These are phyloP conservation scores for Phytopythium vexans DNA, from an alignment of 352 stramenopile genomes.

Conservation along the genomic window DNA sequence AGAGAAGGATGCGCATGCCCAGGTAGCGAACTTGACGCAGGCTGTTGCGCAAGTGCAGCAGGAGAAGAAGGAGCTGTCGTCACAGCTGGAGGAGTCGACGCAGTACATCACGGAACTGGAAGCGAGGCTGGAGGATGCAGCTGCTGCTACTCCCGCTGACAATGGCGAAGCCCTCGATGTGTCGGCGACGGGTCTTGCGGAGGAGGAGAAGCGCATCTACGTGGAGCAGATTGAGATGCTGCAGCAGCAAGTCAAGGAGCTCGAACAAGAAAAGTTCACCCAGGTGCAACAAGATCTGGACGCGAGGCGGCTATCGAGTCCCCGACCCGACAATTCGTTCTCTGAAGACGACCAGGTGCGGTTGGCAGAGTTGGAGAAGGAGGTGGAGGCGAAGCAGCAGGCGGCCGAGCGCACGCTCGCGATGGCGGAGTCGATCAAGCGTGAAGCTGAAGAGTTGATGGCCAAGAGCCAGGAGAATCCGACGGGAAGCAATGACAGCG, in stretches of 20 bases:
- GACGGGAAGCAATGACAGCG: slow-evolving; percentile 19
- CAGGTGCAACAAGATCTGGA: slow-evolving; percentile 37
- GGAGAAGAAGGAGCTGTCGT: slow-evolving; percentile 22
- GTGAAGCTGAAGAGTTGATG: slow-evolving; percentile 53
- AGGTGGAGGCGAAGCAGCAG: slow-evolving; percentile 34
- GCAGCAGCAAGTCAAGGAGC: slow-evolving; percentile 46
- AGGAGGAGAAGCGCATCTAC: slow-evolving; percentile 58
- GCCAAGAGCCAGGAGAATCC: slow-evolving; percentile 15
- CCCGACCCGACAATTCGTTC: slow-evolving; percentile 6
- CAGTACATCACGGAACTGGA: slow-evolving; percentile 32
- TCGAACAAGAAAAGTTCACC: slow-evolving; percentile 50
- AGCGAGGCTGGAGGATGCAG: slow-evolving; percentile 14
- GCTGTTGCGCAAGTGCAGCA: slow-evolving; percentile 22
- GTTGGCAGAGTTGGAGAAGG: slow-evolving; percentile 29
- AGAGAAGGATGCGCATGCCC: slow-evolving; percentile 26
- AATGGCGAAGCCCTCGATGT: slow-evolving; percentile 5
- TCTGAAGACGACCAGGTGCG: slow-evolving; percentile 19
- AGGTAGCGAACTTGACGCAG: slow-evolving; percentile 28
- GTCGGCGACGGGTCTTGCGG: slow-evolving; percentile 17
- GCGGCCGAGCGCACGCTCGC: slow-evolving; percentile 42
- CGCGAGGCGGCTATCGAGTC: slow-evolving; percentile 18
- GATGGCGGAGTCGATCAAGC: slow-evolving; percentile 49
- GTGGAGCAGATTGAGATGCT: slow-evolving; percentile 49
- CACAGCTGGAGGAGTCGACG: slow-evolving; percentile 24
- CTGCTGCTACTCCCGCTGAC: background rate